Base-by-base conservation (phyloP, 1,139 yeast species). In the Kodamaea suecica region DNA sequence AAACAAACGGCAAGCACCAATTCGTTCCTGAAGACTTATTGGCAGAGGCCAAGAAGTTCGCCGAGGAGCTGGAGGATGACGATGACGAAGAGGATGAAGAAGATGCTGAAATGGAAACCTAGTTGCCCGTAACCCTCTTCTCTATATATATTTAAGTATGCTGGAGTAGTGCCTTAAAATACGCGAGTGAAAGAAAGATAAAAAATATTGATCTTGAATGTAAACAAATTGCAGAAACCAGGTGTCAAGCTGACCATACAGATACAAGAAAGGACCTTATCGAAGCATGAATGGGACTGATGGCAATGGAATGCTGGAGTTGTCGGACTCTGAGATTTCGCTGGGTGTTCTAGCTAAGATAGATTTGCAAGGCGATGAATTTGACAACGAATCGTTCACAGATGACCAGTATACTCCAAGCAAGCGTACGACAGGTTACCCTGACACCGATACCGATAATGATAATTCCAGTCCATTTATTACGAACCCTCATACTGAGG, bases 1-100 rank as follows among this genome's bases (percentile, higher is more conserved):
- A 83, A 52, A 90, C 97, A 7, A 73, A 73, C 6, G 94, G 97
- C n/a, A 60, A 67, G 44, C 97, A 92, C 57, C 77, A 80, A 54
- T 75, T 76, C 48, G 84, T 92, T 27, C 95, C 95, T 19, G 79
- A 76, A 29, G 90, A 78, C 17, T 60, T 90, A 47, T 70, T 88
- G 38, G 78, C 78, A 36, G 95, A 85, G 56, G 97, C 97, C 14
- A 77, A 80, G 52, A 77, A 77, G 50, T 78, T 72, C 45, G 97
- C 97, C 7, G 81, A 84, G 57, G 82, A 81, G 38, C 94, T 84
- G 41, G 80, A 81, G 7, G 83, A 81, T n/a, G 94, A 82, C 15
- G 90, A 76, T 7, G 84, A 78, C 12, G 83, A 76, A 17, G 77
- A 74, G 17, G n/a, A n/a, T n/a, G 68, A 59, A 17, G 60, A 51